Percentiles rank a stretch among this genome's conserved stretches.
phyloP scores from a whole-genome alignment of 2,329 filamentous ascomycete species.

The Fusarium sp. region DNA sequence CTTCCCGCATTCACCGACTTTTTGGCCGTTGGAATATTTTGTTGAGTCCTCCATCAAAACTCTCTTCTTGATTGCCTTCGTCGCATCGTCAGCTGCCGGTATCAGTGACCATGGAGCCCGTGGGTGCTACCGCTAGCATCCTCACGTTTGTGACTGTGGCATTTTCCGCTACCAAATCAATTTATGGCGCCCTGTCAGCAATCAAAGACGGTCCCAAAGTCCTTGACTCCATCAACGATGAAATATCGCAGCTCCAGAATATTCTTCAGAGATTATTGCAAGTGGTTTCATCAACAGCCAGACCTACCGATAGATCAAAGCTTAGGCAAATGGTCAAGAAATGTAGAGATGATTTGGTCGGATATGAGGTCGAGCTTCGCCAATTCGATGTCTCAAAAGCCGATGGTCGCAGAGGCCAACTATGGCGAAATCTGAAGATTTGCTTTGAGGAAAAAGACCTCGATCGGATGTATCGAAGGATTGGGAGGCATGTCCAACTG shows the following conservation, averaged over 20 bases:
- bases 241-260: not conserved
- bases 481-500: not conserved
- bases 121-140: not conserved
- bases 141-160: not conserved
- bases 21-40: not conserved
- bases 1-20: not conserved
- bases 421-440: not conserved
- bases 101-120: not conserved
- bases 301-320: not conserved
- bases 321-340: not conserved
- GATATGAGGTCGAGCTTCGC: not conserved
- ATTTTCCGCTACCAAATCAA: not conserved
- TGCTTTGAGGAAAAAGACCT: not conserved
- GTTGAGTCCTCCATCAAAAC: accelerated
- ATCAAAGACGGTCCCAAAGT: not conserved
- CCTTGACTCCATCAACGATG: accelerated
- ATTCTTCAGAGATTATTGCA: not conserved
- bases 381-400: not conserved
- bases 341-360: not conserved
- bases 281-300: not conserved
- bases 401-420: not conserved
- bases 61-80: not conserved
- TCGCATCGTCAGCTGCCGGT: not conserved
- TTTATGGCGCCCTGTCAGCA: not conserved
- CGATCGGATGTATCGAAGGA: not conserved